These are phyloP conservation scores for Aaosphaeria pasadenensis DNA, from an alignment of 2,329 filamentous ascomycete genomes.

Conservation along the genomic window DNA sequence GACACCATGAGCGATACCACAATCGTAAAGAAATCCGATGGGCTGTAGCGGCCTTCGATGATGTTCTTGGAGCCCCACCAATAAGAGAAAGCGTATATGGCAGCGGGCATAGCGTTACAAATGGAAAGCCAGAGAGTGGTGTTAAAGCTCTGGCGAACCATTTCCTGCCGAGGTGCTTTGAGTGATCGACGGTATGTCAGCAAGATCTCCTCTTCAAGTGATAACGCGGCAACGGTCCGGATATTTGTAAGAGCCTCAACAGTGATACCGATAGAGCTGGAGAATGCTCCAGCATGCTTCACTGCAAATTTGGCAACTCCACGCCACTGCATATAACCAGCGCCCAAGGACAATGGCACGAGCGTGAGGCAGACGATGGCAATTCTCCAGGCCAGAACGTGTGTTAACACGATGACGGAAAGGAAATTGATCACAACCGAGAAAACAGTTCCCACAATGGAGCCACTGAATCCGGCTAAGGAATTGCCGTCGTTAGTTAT, in stretches of 20 bases:
- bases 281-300: slow-evolving; percentile 50
- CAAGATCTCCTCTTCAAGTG: slow-evolving; percentile 50
- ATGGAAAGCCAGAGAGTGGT: slow-evolving; percentile 61
- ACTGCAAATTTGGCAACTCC: slow-evolving; percentile 60
- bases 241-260: slow-evolving; percentile 53
- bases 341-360: slow-evolving; percentile 66
- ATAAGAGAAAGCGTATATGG: slow-evolving; percentile 73
- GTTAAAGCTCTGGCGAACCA: slow-evolving; percentile 47
- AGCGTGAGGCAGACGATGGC: slow-evolving; percentile 68
- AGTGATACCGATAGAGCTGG: slow-evolving; percentile 50
- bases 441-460: slow-evolving; percentile 67
- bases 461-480: slow-evolving; percentile 66
- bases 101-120: slow-evolving; percentile 59
- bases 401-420: slow-evolving; percentile 64
- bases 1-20: slow-evolving; percentile 69
- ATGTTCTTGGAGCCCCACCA: slow-evolving; percentile 78
- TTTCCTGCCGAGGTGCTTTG: slow-evolving; percentile 48
- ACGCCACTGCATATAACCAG: slow-evolving; percentile 66
- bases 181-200: slow-evolving; percentile 46
- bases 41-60: slow-evolving; percentile 61
- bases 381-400: slow-evolving; percentile 74
- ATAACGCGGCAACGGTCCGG: slow-evolving; percentile 51
- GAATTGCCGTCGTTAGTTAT: slow-evolving; percentile 69
- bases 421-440: slow-evolving; percentile 67
- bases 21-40: slow-evolving; percentile 72